Evolutionary conservation across 1,139 yeast species (phyloP).

Genomic region (Meyerozyma smithsonii): DNA sequence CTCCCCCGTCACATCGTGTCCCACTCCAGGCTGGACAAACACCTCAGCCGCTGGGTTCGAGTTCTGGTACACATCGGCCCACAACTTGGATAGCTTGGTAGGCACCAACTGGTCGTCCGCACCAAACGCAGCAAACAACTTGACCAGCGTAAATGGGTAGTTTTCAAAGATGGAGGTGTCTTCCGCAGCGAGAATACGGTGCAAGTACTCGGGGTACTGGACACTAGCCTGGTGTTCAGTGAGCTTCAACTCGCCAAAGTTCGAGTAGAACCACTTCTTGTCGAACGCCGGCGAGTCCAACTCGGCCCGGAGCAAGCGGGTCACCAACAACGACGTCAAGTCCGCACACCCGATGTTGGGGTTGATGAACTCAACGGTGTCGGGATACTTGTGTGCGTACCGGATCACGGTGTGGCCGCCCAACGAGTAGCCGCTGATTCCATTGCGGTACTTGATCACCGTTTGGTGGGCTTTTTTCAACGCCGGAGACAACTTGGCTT

Average conservation of each 20-base stretch:
- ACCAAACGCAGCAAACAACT: constrained; percentile 37
- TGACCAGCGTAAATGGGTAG: constrained; percentile 29
- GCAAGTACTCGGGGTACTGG: constrained; percentile 35
- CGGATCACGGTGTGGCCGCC: constrained; percentile 60
- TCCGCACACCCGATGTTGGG: constrained; percentile 49
- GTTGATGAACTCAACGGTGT: constrained; percentile 32
- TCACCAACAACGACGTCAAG: constrained; percentile 38
- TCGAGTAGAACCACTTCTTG: constrained; percentile 28
- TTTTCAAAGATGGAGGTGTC: constrained; percentile 32
- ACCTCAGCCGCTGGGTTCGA: constrained; percentile 23
- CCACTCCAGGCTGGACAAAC: constrained; percentile 27
- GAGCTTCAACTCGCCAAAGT: constrained; percentile 34
- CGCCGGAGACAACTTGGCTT: constrained; percentile 16
- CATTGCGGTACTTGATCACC: constrained; percentile 24
- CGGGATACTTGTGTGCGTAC: constrained; percentile 37
- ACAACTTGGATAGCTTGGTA: constrained; percentile 25
- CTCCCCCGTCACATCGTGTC: constrained; percentile 32
- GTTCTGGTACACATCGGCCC: constrained; percentile 30
- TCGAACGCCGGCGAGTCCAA: constrained; percentile 16
- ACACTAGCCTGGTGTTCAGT: constrained; percentile 19
- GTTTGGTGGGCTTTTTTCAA: constrained; percentile 14
- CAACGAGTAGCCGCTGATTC: constrained; percentile 51
- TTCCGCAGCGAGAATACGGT: constrained; percentile 23
- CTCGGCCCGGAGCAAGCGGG: constrained; percentile 26
- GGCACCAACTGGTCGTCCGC: constrained; percentile 37